Conservation (phyloP, 805 yeast genomes). For the Blastobotrys mokoenaii region DNA sequence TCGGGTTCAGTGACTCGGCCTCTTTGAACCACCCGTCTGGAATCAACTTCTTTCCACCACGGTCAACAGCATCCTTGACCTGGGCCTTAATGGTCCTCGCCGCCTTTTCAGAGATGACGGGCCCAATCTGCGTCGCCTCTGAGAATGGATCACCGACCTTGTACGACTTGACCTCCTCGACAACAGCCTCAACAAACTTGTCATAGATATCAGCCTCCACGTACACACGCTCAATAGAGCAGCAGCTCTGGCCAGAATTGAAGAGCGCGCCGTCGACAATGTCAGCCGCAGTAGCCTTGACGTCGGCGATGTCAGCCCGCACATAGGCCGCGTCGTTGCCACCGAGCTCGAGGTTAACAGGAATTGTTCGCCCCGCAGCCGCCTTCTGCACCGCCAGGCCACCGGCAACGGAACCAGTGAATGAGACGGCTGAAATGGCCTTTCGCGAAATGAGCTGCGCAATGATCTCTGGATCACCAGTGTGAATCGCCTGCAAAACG, state of each 20-base stretch:
- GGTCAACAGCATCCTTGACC: conserved; percentile 40
- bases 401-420: conserved; percentile 83
- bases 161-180: conserved; percentile 38
- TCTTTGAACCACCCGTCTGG: conserved; percentile 50
- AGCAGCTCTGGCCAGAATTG: conserved; percentile 90
- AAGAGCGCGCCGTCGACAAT: conserved; percentile 70
- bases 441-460: conserved; percentile 59
- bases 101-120: conserved; percentile 46
- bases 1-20: conserved; percentile 74
- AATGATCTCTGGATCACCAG: conserved; percentile 62
- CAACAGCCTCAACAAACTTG: conserved; percentile 51
- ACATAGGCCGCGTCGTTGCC: conserved; percentile 87
- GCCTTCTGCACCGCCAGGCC: conserved; percentile 64
- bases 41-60: conserved; percentile 43
- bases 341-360: conserved; percentile 80
- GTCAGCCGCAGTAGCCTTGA: conserved; percentile 55
- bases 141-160: conserved; percentile 79
- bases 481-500: conserved; percentile 71
- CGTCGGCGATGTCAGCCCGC: conserved; percentile 64
- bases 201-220: conserved; percentile 70
- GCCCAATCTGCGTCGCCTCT: conserved; percentile 57
- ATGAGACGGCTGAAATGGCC: conserved; percentile 68
- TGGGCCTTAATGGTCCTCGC: conserved; percentile 39
- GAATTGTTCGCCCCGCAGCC: conserved; percentile 65
- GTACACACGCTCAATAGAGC: conserved; percentile 85